Conservation (phyloP, 805 yeast genomes). For the Metschnikowia gelsemii region DNA sequence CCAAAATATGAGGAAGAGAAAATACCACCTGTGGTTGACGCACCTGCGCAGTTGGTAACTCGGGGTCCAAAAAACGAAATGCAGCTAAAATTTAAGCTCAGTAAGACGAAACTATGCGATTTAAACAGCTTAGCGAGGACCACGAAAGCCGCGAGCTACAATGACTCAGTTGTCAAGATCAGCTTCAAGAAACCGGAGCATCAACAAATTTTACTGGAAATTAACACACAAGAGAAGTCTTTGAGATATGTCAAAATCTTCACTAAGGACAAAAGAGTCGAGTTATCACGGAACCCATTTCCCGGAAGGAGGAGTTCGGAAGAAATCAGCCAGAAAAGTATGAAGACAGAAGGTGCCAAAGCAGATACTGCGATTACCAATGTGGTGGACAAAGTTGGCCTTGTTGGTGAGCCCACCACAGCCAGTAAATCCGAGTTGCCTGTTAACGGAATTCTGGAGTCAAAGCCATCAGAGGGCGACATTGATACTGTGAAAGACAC, state of each 20-base stretch:
- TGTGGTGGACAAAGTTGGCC: background rate
- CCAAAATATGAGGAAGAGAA: conserved; percentile 1
- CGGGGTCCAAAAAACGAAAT: conserved; percentile 12
- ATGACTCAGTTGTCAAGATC: conserved; percentile 4
- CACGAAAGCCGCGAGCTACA: background rate
- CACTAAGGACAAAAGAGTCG: conserved; percentile 5
- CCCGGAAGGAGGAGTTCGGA: background rate
- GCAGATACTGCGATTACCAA: background rate
- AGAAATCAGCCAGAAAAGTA: background rate
- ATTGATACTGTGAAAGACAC: background rate
- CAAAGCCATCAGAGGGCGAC: background rate
- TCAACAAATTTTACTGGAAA: background rate
- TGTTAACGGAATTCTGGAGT: no score
- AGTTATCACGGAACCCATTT: conserved; percentile 5
- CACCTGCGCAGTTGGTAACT: conserved; percentile 1
- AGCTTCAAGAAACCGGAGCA: conserved; percentile 1
- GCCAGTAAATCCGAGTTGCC: no score
- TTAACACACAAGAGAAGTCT: background rate
- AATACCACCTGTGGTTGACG: background rate
- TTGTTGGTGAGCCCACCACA: no score
- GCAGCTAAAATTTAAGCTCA: conserved; percentile 15
- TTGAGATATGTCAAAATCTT: conserved; percentile 6
- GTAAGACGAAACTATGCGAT: conserved; percentile 15
- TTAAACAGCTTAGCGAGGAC: background rate
- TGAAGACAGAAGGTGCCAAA: background rate